phyloP scores from a whole-genome alignment of 768 basidiomycete species.

The Naganishia onofrii region DNA sequence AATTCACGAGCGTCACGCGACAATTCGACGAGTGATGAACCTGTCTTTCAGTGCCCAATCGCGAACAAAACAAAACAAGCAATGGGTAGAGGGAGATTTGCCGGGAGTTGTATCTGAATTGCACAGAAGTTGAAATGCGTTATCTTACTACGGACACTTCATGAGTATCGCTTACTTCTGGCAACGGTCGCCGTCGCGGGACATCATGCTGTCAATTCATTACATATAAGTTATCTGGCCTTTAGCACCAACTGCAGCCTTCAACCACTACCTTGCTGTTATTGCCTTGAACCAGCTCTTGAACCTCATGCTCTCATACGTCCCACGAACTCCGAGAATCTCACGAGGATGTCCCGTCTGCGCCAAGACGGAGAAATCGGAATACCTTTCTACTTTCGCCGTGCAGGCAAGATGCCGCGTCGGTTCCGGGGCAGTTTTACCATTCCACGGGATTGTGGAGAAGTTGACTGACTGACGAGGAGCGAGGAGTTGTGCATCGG shows the following conservation, averaged over 20 bases:
- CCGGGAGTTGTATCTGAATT: background rate
- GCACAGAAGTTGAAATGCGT: background rate
- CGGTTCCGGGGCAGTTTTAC: background rate
- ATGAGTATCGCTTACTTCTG: background rate
- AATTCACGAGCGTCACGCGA: conserved; percentile 80
- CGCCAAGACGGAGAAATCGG: background rate
- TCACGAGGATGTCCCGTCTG: background rate
- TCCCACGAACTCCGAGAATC: background rate
- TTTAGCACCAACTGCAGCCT: too few species aligned
- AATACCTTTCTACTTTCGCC: background rate
- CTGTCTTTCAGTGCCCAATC: background rate
- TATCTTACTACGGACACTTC: background rate
- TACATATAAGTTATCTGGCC: too few species aligned
- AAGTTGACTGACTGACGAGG: too few species aligned
- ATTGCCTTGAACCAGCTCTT: background rate
- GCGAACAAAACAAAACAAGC: too few species aligned
- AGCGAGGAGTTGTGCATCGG: too few species aligned
- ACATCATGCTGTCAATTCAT: too few species aligned
- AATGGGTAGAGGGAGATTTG: too few species aligned
- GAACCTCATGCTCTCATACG: background rate
- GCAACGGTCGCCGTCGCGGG: background rate
- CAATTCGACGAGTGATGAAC: conserved; percentile 43
- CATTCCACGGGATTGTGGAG: background rate
- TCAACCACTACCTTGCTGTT: background rate
- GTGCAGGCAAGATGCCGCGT: background rate